Base-by-base conservation (phyloP, 331 rosid genomes). In the Dryas integrifolia region DNA sequence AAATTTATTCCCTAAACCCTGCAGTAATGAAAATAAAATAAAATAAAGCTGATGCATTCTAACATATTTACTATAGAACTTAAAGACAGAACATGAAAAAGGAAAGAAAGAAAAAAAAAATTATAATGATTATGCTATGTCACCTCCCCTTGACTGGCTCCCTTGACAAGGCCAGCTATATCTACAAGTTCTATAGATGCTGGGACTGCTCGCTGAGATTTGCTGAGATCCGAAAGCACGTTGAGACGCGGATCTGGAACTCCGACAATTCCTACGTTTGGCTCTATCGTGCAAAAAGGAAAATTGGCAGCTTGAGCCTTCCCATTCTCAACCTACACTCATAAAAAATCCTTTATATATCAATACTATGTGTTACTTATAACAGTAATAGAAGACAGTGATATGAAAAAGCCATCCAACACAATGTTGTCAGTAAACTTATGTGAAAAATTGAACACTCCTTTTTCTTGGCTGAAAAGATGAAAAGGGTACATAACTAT, bases 281-380 rank as follows among this genome's bases (percentile, higher is more conserved):
- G 98, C 85, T 91, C 98, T 80, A 94, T 91, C 4, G 98, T 91
- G 80, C 98, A 94, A 84, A 94, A 94, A 15, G 98, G 98, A 75
- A 94, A 91, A 75, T 94, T 91, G 68, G 96, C 98, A 71, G 98
- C 98, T 88, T 94, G 97, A 73, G 98, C 98, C 84, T 87, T 95
- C 45, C 98, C 98, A 78, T 89, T 95, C 84, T 91, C 98, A 46
- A 95, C 98, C 98, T 95, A 82, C 83, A 77, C 53, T 76, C 14
- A 51, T 43, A 65, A 72, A 62, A 82, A 62, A 82, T 30, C 80
- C 65, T 7, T 47, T 41, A 66, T 15, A 62, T 46, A 52, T 82
- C 75, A 82, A 71, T 11, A 65, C 21, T 18, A 47, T 47, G 75
- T 9, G n/a, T 57, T 53, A 65, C 63, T 70, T 55, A 44, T 41